Conservation (phyloP, 176 grass and related monocot species). For the Ensete ventricosum region DNA sequence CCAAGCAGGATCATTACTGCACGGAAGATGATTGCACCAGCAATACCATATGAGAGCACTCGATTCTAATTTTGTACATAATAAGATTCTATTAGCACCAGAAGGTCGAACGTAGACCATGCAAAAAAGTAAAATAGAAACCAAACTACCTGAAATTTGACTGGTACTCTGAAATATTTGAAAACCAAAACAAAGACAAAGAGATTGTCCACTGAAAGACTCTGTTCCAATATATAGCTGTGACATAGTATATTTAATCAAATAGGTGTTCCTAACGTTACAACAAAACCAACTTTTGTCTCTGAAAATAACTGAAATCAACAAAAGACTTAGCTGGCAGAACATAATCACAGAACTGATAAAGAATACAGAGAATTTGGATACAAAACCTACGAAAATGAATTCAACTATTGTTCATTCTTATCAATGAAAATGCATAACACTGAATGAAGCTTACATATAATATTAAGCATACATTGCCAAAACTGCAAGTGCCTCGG, state of each 20-base stretch:
- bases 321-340: not conserved
- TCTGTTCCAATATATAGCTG: conserved; percentile 95
- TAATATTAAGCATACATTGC: not conserved
- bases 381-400: not conserved
- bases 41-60: conserved; percentile 98
- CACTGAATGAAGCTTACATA: not conserved
- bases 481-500: no score
- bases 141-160: conserved; percentile 59
- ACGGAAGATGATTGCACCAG: conserved; percentile 78
- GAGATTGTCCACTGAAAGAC: conserved; percentile 97
- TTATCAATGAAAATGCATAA: not conserved
- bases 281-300: not conserved
- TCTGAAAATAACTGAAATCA: not conserved
- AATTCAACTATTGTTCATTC: no score
- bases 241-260: conserved; percentile 22
- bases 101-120: conserved; percentile 22
- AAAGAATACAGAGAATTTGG: not conserved
- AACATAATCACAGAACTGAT: not conserved
- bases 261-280: conserved; percentile 5
- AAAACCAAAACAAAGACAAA: conserved; percentile 97
- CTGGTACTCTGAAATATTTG: conserved; percentile 89
- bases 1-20: conserved; percentile 74
- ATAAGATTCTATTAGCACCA: not conserved
- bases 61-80: conserved; percentile 40
- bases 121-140: conserved; percentile 23